Percentiles rank a stretch among this genome's conserved stretches.
Conservation (phyloP, 768 basidiomycete species). For the Serendipita vermifera region DNA sequence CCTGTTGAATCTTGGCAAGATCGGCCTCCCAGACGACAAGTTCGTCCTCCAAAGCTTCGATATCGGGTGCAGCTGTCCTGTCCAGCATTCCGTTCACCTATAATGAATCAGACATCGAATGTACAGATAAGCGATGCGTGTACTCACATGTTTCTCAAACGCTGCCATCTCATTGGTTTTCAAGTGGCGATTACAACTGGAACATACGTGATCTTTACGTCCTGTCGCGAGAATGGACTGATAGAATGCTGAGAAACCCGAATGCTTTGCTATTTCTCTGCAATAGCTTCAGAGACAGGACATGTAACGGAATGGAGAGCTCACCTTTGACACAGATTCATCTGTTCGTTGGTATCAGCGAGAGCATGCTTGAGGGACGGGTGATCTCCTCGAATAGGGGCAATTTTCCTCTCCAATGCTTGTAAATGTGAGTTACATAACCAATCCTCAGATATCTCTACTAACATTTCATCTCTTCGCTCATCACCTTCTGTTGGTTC, state of each 20-base stretch:
- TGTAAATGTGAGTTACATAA: not conserved
- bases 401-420: slow-evolving; percentile 43
- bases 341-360: slow-evolving; percentile 20
- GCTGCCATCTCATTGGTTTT: slow-evolving; percentile 37
- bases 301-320: not conserved
- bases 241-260: slow-evolving; percentile 26
- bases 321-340: slow-evolving; percentile 19
- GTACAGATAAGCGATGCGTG: too few relatives aligned
- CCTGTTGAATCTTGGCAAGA: slow-evolving; percentile 40
- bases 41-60: slow-evolving; percentile 33
- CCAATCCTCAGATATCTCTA: not conserved
- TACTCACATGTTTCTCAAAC: slow-evolving; percentile 61
- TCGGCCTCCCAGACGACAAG: slow-evolving; percentile 48
- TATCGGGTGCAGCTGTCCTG: slow-evolving; percentile 37
- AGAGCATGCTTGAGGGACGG: slow-evolving; percentile 23
- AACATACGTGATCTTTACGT: slow-evolving; percentile 53
- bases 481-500: slow-evolving; percentile 46
- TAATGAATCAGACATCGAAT: not conserved
- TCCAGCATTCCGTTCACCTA: slow-evolving; percentile 56
- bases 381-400: slow-evolving; percentile 3
- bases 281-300: not conserved
- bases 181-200: slow-evolving; percentile 62
- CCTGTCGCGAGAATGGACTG: slow-evolving; percentile 43
- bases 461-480: slow-evolving; percentile 50
- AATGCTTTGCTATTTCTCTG: slow-evolving; percentile 18